phyloP scores from a whole-genome alignment of 345 rosid species.

The Trapa incisa region DNA sequence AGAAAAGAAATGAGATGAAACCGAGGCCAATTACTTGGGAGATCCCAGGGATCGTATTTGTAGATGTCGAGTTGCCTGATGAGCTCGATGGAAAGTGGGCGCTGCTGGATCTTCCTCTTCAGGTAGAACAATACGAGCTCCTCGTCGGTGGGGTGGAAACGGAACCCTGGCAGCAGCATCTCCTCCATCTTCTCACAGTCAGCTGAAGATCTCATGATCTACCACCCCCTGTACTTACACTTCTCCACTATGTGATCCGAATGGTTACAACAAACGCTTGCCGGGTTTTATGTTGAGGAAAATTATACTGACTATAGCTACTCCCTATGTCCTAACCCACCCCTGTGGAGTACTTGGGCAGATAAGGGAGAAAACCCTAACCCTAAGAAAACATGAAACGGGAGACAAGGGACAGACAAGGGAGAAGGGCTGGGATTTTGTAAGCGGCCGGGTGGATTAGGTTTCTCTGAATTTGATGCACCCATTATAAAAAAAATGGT shows the following conservation, averaged over 20 bases:
- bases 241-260: neutral
- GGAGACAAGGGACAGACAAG: neutral
- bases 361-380: neutral
- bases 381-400: neutral
- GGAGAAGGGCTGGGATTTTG: neutral
- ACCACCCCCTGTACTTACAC: neutral
- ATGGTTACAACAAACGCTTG: neutral
- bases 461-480: slow-evolving; percentile 28
- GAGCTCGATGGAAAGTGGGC: slow-evolving; percentile 57
- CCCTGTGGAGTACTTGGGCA: neutral
- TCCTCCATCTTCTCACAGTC: slow-evolving; percentile 50
- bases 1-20: no score
- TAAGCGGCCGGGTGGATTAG: slow-evolving; percentile 13
- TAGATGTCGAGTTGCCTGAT: slow-evolving; percentile 84
- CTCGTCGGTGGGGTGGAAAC: slow-evolving; percentile 92
- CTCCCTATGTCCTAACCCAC: neutral
- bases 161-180: slow-evolving; percentile 66
- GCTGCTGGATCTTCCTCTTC: slow-evolving; percentile 60
- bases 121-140: slow-evolving; percentile 82
- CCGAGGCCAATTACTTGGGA: slow-evolving; percentile 49
- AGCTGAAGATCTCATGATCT: neutral
- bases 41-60: slow-evolving; percentile 93
- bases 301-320: neutral
- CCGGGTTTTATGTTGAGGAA: neutral
- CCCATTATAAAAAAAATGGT: slow-evolving; percentile 35